Evolutionary conservation across 1,284 basidiomycete species (phyloP), one percentile per base, ranked within the genome.

Genomic region (Malassezia equina): DNA sequence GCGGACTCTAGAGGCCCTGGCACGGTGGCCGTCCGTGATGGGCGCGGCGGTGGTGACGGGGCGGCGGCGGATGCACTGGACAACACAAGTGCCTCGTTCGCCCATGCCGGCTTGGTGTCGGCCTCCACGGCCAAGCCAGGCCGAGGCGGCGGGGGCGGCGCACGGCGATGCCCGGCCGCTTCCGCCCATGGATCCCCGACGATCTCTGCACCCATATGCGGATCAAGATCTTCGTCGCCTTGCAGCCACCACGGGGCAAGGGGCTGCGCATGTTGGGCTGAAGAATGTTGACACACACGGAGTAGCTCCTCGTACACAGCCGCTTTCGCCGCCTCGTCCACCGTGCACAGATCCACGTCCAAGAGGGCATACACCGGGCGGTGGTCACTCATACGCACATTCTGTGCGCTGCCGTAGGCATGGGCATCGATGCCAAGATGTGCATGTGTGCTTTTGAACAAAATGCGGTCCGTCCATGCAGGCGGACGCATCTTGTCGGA

Each of bases 401-500:
- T 67, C 64, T 75, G 66, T 23, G 51, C 51, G 25, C 62, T 43
- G 6, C 52, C 56, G 21, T 56, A 63, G 31, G 71, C 51, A 7
- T 28, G 23, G 13, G 43, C 0, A 78, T 9, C 81, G 82, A 69
- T 86, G 85, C 19, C 81, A 78, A 0, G 80, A 73, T 32, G 84
- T 75, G 70, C 88, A 82, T 46, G 90, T 79, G 79, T 77, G 39
- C 71, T 67, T 59, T 82, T 83, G 78, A 85, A 94, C 47, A 99
- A 75, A 13, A 99, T 83, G 21, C 71, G 65, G 51, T 73, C 71
- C 6, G 71, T 98, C 91, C 93, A 98, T 7, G 93, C 89, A 1
- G 94, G 94, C 70, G 95, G 86, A 7, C 94, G 82, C 80, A 86
- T 83, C 78, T 98, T 99, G 75, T 98, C 94, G 61, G 88, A 88